Conservation (phyloP, 345 rosid species). For the Psidium guajava region DNA sequence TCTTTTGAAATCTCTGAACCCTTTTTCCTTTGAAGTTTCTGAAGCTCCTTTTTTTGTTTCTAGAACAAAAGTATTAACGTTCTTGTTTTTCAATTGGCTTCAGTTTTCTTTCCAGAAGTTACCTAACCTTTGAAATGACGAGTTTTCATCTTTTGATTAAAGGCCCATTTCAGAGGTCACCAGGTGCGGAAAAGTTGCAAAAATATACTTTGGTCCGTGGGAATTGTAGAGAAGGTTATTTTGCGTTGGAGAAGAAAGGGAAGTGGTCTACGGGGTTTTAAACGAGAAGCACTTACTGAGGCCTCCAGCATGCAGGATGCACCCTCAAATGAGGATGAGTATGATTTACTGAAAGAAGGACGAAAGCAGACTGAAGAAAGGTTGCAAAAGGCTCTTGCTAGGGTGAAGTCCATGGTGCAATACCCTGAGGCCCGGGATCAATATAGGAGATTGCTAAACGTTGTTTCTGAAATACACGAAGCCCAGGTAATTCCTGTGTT, state of each 20-base stretch:
- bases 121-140: not conserved
- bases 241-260: constrained; percentile 94
- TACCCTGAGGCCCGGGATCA: constrained; percentile 92
- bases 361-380: constrained; percentile 83
- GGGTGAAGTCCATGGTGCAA: constrained; percentile 89
- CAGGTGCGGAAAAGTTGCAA: constrained; percentile 74
- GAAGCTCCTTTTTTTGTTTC: not conserved
- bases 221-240: constrained; percentile 82
- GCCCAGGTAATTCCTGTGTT: constrained; percentile 37
- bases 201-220: constrained; percentile 86
- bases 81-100: not conserved
- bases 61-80: not conserved
- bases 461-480: constrained; percentile 67
- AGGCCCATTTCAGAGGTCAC: constrained; percentile 95
- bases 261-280: constrained; percentile 84
- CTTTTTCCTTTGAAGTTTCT: not conserved
- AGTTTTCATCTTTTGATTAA: constrained; percentile 6
- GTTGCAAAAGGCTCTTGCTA: constrained; percentile 64
- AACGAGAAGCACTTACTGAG: constrained; percentile 39
- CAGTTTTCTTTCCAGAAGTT: not conserved
- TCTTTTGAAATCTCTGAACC: not conserved
- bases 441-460: constrained; percentile 64
- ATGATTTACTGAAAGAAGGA: constrained; percentile 78
- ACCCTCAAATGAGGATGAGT: constrained; percentile 51
- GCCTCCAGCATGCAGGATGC: constrained; percentile 25